These are phyloP conservation scores for Arctostaphylos glauca DNA, from an alignment of 148 eudicot species.

Conservation along the genomic window DNA sequence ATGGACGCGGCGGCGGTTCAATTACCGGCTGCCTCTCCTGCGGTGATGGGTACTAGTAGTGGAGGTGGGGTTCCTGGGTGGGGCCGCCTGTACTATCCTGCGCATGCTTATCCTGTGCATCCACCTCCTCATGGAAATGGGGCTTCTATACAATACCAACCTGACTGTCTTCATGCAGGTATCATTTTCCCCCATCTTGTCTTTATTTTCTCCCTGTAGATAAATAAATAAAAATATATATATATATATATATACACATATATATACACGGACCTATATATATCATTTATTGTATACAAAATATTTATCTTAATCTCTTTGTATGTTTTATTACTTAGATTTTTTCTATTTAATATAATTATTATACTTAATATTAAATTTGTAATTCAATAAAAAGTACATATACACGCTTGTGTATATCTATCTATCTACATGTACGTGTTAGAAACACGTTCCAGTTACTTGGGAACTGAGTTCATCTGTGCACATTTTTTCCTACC, in stretches of 20 bases:
- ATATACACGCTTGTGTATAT: too few relatives aligned
- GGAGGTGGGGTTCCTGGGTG: constrained; percentile 19
- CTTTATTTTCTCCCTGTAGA: constrained; percentile 1
- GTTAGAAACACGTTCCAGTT: constrained; percentile 29
- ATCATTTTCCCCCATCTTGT: constrained; percentile 3
- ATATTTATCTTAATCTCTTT: too few relatives aligned
- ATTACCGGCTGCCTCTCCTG: constrained; percentile 6
- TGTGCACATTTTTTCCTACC: not conserved
- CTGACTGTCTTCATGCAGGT: constrained; percentile 52
- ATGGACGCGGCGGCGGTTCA: constrained; percentile 23
- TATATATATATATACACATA: too few relatives aligned
- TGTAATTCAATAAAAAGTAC: too few relatives aligned
- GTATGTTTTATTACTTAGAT: too few relatives aligned
- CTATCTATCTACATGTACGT: too few relatives aligned
- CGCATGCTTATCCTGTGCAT: constrained; percentile 28
- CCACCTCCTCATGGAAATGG: constrained; percentile 18
- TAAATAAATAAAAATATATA: not conserved
- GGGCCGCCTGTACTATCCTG: constrained; percentile 28
- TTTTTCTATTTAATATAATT: too few relatives aligned
- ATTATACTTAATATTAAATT: too few relatives aligned
- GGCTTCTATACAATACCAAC: constrained; percentile 36
- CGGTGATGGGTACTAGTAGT: not conserved
- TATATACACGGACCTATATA: too few relatives aligned
- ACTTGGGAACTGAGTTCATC: not conserved
- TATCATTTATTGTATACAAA: too few relatives aligned